Evolutionary conservation across 2,329 filamentous ascomycete genomes (phyloP).

Genomic region (Ustilaginoidea virens): DNA sequence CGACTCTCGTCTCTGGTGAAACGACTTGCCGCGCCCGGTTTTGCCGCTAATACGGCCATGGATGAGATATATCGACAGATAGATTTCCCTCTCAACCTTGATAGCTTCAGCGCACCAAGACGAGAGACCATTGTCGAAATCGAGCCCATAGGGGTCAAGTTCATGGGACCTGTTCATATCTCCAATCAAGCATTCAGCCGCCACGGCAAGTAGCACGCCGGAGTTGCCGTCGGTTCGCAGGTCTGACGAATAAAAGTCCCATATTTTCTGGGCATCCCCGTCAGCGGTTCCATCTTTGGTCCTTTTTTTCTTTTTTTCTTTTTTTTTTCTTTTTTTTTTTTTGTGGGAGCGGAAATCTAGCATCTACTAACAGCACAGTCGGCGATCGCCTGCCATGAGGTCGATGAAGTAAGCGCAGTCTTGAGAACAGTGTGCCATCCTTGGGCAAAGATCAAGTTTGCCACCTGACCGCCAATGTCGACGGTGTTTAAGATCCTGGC

Average conservation of each 20-base stretch:
- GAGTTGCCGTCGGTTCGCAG: constrained; percentile 9
- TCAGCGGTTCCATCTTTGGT: constrained; percentile 1
- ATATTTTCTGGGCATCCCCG: constrained; percentile 11
- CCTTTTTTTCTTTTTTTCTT: constrained; percentile 16
- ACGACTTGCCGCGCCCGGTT: neutral
- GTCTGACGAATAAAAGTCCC: constrained; percentile 9
- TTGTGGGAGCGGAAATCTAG: too few relatives aligned
- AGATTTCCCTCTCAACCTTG: constrained; percentile 6
- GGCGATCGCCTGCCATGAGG: too few relatives aligned
- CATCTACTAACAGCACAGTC: too few relatives aligned
- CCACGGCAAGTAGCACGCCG: constrained; percentile 11
- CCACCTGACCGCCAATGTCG: too few relatives aligned
- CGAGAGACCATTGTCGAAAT: neutral
- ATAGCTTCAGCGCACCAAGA: constrained; percentile 7
- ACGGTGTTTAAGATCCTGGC: too few relatives aligned
- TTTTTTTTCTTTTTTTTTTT: constrained; percentile 25
- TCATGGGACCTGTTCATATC: constrained; percentile 6
- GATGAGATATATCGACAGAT: constrained; percentile 5
- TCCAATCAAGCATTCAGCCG: constrained; percentile 11
- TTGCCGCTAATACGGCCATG: constrained; percentile 1
- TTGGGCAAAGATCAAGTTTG: too few relatives aligned
- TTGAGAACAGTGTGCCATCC: too few relatives aligned
- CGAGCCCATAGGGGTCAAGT: constrained; percentile 5
- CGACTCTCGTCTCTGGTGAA: neutral
- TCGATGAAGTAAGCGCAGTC: too few relatives aligned